Conservation (phyloP, 768 basidiomycete genomes). For the Dacryopinax spathularia region DNA sequence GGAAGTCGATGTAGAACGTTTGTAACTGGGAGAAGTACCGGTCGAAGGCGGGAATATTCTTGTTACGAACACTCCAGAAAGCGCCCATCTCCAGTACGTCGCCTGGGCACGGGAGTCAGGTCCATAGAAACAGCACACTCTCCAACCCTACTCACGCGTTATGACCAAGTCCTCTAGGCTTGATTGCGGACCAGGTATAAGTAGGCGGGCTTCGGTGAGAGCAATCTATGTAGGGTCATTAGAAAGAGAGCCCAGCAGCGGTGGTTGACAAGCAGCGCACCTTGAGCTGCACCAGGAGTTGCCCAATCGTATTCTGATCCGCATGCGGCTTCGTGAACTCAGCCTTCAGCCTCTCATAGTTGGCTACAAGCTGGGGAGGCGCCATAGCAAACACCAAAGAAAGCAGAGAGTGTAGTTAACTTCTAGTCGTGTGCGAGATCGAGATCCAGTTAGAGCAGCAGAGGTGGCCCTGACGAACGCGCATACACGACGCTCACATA, state of each 20-base stretch:
- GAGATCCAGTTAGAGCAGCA: constrained; percentile 9
- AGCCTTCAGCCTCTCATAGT: constrained; percentile 53
- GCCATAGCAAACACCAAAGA: constrained; percentile 28
- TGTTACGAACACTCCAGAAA: constrained; percentile 78
- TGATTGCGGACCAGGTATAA: constrained; percentile 53
- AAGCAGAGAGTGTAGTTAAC: not conserved
- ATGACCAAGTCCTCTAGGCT: constrained; percentile 54
- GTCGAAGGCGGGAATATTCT: constrained; percentile 85
- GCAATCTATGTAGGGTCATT: constrained; percentile 40
- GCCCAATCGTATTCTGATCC: constrained; percentile 52
- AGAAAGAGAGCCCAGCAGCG: not conserved
- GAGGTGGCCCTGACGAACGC: constrained; percentile 23
- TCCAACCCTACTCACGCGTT: constrained; percentile 42
- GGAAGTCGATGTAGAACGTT: constrained; percentile 77
- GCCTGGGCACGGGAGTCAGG: constrained; percentile 34
- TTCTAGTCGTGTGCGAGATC: not conserved
- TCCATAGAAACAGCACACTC: not conserved
- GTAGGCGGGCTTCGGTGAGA: constrained; percentile 59
- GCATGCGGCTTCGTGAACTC: constrained; percentile 51
- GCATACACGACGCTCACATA: constrained; percentile 31
- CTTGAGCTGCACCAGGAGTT: constrained; percentile 60
- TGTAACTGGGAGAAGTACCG: constrained; percentile 87
- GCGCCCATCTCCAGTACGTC: constrained; percentile 94
- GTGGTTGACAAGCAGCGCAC: constrained; percentile 25
- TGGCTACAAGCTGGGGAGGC: constrained; percentile 37